Evolutionary conservation across 768 basidiomycete genomes (phyloP).

Genomic region (Trametes villosa): DNA sequence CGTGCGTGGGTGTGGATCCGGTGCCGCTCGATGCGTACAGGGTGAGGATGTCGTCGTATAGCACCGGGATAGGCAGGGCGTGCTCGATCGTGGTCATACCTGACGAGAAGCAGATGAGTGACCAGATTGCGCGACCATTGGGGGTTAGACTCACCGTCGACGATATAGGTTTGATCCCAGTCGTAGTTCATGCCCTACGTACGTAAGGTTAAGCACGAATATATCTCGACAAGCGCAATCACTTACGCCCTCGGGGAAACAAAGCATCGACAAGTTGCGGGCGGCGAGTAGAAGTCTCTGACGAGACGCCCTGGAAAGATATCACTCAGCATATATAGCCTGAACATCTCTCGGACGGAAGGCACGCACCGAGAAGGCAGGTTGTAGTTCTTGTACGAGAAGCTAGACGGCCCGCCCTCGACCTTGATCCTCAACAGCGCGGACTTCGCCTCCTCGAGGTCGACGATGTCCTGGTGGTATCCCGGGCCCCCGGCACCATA

Average conservation of each 20-base stretch:
- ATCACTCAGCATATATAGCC: not conserved
- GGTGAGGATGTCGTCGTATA: conserved; percentile 69
- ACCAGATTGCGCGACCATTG: too few relatives aligned
- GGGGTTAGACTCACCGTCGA: conserved; percentile 56
- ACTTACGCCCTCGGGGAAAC: conserved; percentile 69
- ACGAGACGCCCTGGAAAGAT: conserved; percentile 55
- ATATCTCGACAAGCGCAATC: not conserved
- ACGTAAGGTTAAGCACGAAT: not conserved
- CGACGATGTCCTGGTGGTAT: conserved; percentile 66
- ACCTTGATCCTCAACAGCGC: conserved; percentile 70
- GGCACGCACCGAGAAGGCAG: conserved; percentile 59
- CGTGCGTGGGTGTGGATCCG: conserved; percentile 72
- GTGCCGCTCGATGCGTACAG: conserved; percentile 72
- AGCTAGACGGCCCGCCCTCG: conserved; percentile 70
- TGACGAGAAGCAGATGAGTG: conserved; percentile 37
- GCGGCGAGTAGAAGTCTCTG: conserved; percentile 68
- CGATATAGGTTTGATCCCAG: conserved; percentile 78
- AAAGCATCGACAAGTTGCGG: conserved; percentile 65
- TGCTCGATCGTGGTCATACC: conserved; percentile 83
- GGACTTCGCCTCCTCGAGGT: conserved; percentile 62
- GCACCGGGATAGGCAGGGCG: conserved; percentile 61
- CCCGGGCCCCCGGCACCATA: conserved; percentile 52
- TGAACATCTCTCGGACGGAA: too few relatives aligned
- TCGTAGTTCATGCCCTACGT: conserved; percentile 72
- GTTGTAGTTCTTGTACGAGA: conserved; percentile 82